These are phyloP conservation scores for Trametes polyzona DNA, from an alignment of 1,284 basidiomycete genomes.

Conservation along the genomic window DNA sequence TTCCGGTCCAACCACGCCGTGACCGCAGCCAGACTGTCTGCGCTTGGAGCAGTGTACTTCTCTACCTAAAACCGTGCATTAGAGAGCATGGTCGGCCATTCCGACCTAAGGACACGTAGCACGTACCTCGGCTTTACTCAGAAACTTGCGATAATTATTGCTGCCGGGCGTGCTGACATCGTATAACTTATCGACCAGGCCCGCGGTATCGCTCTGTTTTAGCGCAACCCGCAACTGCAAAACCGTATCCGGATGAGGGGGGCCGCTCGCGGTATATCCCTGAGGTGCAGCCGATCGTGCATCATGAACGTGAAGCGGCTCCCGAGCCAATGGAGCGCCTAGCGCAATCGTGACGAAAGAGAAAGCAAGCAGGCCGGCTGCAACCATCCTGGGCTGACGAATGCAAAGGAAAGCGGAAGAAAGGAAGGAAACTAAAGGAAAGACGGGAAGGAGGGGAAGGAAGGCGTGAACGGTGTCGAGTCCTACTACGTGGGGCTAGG, in stretches of 20 bases:
- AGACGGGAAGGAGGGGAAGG: neutral
- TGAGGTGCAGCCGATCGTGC: conserved; percentile 21
- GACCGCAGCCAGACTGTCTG: conserved; percentile 40
- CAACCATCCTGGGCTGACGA: conserved; percentile 26
- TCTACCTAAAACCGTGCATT: conserved; percentile 41
- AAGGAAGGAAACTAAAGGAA: neutral
- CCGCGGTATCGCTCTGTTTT: conserved; percentile 25
- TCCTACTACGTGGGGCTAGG: neutral
- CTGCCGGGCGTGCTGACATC: conserved; percentile 29
- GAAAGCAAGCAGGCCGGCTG: conserved; percentile 27
- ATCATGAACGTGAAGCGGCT: conserved; percentile 27
- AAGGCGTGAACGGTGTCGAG: too few relatives aligned
- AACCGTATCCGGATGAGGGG: conserved; percentile 21
- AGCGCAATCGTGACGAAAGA: conserved; percentile 24
- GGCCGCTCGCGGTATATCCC: conserved; percentile 24
- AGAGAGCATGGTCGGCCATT: too few relatives aligned
- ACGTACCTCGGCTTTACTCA: conserved; percentile 25
- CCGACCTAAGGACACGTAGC: conserved; percentile 18
- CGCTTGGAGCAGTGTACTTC: conserved; percentile 39
- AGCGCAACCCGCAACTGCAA: conserved; percentile 33
- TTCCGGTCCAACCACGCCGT: conserved; percentile 42
- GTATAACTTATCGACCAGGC: conserved; percentile 25
- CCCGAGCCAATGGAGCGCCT: conserved; percentile 23
- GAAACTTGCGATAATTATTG: conserved; percentile 23
- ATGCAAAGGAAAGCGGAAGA: neutral